Conservation (phyloP, 257 asterid genomes). For the Osmanthus fragrans region DNA sequence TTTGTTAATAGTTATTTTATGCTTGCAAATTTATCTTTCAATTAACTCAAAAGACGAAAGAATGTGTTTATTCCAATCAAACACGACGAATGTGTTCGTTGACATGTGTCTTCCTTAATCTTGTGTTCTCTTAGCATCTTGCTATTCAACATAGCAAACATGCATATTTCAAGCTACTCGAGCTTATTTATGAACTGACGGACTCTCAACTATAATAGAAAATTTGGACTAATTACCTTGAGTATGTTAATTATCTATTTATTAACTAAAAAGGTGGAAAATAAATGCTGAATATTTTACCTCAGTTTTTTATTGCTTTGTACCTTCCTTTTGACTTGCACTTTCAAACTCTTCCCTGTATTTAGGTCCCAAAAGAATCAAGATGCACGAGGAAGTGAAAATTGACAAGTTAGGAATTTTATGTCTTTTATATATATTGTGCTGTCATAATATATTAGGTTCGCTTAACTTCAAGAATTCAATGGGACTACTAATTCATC, state of each 20-base stretch:
- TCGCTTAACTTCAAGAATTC: constrained; percentile 34
- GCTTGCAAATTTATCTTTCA: not conserved
- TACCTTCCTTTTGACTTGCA: constrained; percentile 1
- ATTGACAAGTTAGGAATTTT: constrained; percentile 23
- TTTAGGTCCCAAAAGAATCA: constrained; percentile 2
- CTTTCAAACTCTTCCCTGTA: constrained; percentile 14
- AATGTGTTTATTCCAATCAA: too few relatives aligned
- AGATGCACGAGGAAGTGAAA: constrained; percentile 12
- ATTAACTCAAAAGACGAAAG: not conserved
- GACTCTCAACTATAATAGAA: not conserved
- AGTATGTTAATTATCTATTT: not conserved
- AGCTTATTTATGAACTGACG: not conserved
- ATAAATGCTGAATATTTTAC: too few relatives aligned
- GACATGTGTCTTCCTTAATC: not conserved
- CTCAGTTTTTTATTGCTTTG: constrained; percentile 2
- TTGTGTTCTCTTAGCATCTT: not conserved
- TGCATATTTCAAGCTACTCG: not conserved
- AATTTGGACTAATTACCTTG: not conserved
- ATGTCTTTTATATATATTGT: constrained; percentile 23
- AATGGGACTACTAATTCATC: not conserved
- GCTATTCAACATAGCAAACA: not conserved
- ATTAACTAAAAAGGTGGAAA: too few relatives aligned
- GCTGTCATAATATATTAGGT: constrained; percentile 43
- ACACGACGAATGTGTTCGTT: not conserved
- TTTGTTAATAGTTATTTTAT: not conserved